phyloP scores from a whole-genome alignment of 352 stramenopile genomes.

The Globisporangium uncinulatum region DNA sequence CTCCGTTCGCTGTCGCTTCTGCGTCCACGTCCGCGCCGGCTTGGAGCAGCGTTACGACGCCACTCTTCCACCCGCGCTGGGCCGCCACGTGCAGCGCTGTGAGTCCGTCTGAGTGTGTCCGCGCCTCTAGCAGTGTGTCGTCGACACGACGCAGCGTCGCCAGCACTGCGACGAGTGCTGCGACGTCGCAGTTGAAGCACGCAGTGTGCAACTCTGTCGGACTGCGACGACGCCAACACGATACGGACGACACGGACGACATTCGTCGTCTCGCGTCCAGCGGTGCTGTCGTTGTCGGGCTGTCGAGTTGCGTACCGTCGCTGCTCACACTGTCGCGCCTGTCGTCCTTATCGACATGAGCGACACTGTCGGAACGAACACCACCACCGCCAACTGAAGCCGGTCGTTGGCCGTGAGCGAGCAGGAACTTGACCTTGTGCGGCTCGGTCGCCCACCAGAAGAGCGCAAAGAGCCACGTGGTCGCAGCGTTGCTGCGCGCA shows the following conservation, averaged over 20 bases:
- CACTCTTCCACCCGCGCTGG: slow-evolving; percentile 19
- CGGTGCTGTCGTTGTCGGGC: not conserved
- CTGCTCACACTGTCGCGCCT: slow-evolving; percentile 7
- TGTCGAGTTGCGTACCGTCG: slow-evolving; percentile 6
- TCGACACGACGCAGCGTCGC: not conserved
- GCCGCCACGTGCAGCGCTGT: slow-evolving; percentile 27
- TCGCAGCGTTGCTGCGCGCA: slow-evolving; percentile 12
- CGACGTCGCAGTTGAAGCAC: slow-evolving; percentile 7
- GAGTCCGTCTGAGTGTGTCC: slow-evolving; percentile 11
- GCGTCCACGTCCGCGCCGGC: slow-evolving; percentile 21
- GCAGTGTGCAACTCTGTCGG: slow-evolving; percentile 4
- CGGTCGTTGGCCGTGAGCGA: slow-evolving; percentile 4
- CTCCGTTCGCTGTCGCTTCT: not conserved
- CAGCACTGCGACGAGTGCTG: slow-evolving; percentile 1
- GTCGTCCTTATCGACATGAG: no score
- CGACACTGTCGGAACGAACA: no score
- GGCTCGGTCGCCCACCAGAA: slow-evolving; percentile 13
- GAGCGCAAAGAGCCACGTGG: slow-evolving; percentile 17
- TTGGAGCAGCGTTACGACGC: slow-evolving; percentile 19
- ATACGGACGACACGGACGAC: not conserved
- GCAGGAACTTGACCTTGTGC: slow-evolving; percentile 29
- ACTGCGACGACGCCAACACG: not conserved
- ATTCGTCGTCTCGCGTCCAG: not conserved
- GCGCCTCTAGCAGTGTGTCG: slow-evolving; percentile 1
- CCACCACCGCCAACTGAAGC: slow-evolving; percentile 4